Evolutionary conservation across 306 rosid genomes (phyloP).

Genomic region (Castanea sativa): DNA sequence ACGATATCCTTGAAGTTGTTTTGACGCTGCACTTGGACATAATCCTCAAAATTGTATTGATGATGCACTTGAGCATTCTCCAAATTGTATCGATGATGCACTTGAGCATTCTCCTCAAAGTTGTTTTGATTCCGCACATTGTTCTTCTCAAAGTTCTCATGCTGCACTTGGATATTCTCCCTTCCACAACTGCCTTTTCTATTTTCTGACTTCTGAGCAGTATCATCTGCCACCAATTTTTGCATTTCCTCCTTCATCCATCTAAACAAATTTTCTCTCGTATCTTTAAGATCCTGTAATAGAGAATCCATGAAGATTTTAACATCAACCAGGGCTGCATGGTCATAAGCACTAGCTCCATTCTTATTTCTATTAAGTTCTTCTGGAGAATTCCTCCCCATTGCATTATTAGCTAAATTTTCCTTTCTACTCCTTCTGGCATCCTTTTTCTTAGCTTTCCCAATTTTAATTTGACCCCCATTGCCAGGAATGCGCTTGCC

Average conservation of each 20-base stretch:
- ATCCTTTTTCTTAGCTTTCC: neutral
- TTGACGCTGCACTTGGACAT: neutral
- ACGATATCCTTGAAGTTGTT: conserved; percentile 4
- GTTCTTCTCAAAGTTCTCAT: neutral
- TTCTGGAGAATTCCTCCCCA: neutral
- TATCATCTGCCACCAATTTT: conserved; percentile 15
- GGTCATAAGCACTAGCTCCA: neutral
- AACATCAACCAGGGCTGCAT: conserved; percentile 29
- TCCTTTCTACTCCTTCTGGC: conserved; percentile 2
- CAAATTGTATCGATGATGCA: neutral
- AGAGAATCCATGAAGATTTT: conserved; percentile 24
- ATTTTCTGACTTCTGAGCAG: neutral
- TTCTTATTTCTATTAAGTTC: conserved; percentile 6
- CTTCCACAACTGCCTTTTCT: neutral
- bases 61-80: neutral
- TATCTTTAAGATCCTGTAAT: conserved; percentile 28
- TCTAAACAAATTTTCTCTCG: conserved; percentile 17
- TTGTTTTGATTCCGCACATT: neutral
- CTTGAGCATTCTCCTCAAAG: neutral
- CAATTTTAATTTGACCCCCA: neutral
- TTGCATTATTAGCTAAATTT: neutral
- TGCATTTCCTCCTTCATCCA: conserved; percentile 35
- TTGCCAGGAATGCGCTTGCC: neutral
- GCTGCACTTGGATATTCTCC: neutral
- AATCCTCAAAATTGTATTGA: neutral